These are phyloP conservation scores for Phanerodontia chrysosporium DNA, from an alignment of 768 basidiomycete genomes.

Conservation along the genomic window DNA sequence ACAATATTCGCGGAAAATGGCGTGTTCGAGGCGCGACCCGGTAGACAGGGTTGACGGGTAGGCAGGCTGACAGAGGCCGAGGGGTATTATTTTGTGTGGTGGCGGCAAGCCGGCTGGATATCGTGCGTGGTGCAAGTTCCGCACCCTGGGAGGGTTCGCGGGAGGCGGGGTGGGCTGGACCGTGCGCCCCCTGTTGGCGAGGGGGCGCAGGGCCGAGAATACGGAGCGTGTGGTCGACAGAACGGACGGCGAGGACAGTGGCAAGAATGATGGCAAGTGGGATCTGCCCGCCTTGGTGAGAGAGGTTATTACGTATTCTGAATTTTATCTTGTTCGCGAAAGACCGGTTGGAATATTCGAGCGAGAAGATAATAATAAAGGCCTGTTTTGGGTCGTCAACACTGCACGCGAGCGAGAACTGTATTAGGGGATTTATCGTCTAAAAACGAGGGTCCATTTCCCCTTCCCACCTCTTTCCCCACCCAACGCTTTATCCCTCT, in stretches of 20 bases:
- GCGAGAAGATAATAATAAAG: constrained; percentile 38
- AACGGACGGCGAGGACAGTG: no score
- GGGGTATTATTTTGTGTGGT: background rate
- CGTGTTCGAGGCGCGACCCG: background rate
- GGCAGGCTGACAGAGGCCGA: background rate
- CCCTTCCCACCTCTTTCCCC: constrained; percentile 53
- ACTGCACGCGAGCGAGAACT: constrained; percentile 67
- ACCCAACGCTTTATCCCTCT: constrained; percentile 34
- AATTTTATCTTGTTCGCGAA: constrained; percentile 14
- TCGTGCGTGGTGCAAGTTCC: constrained; percentile 5
- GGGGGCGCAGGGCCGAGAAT: background rate
- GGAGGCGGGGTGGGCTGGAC: background rate
- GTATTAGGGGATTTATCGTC: constrained; percentile 64
- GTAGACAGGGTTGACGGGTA: background rate
- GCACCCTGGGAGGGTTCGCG: background rate
- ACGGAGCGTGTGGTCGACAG: no score
- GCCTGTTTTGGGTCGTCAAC: constrained; percentile 41
- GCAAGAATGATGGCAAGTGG: constrained; percentile 12
- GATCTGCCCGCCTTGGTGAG: constrained; percentile 11
- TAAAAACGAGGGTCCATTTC: constrained; percentile 68
- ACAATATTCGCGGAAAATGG: background rate
- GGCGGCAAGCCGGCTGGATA: constrained; percentile 13
- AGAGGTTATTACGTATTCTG: constrained; percentile 47
- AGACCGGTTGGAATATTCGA: constrained; percentile 20
- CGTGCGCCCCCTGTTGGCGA: background rate